A percentile compares a stretch with the other conserved stretches of the same genome.
Evolutionary conservation across 2,329 filamentous ascomycete genomes (phyloP).

Genomic region (Aspergillus sp.): DNA sequence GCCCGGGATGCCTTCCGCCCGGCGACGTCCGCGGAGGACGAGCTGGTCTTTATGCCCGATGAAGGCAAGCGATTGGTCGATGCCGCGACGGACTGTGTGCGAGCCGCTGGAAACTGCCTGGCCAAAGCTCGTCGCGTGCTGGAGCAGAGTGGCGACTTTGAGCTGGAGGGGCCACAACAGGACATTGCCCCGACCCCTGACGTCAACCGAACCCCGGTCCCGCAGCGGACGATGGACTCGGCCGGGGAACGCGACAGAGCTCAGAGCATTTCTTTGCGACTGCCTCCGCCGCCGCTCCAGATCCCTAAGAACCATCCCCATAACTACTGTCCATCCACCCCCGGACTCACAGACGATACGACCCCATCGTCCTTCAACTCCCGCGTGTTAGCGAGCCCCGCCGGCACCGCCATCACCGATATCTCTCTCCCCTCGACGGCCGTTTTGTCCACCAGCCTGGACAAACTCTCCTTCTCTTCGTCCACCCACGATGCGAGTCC

Average conservation of each 20-base stretch:
- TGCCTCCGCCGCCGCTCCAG: slow-evolving; percentile 46
- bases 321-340: slow-evolving; percentile 32
- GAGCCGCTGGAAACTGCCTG: slow-evolving; percentile 87
- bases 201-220: slow-evolving; percentile 20
- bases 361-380: slow-evolving; percentile 44
- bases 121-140: slow-evolving; percentile 81
- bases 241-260: slow-evolving; percentile 16
- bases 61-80: slow-evolving; percentile 73
- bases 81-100: slow-evolving; percentile 83
- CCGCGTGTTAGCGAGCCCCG: slow-evolving; percentile 39
- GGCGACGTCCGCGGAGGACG: slow-evolving; percentile 65
- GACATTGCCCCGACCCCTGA: slow-evolving; percentile 33
- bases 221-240: slow-evolving; percentile 15
- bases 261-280: slow-evolving; percentile 36
- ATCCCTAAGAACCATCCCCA: slow-evolving; percentile 36
- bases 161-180: slow-evolving; percentile 62
- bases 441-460: slow-evolving; percentile 25
- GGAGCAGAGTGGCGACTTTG: slow-evolving; percentile 86
- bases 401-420: slow-evolving; percentile 23
- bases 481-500: slow-evolving; percentile 21
- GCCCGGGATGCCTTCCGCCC: slow-evolving; percentile 75
- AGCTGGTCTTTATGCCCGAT: slow-evolving; percentile 76
- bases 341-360: slow-evolving; percentile 35
- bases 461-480: slow-evolving; percentile 29
- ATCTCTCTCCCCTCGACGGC: slow-evolving; percentile 26